Evolutionary conservation across 2,329 filamentous ascomycete species (phyloP), one percentile per base, ranked within the genome.

Genomic region (Fusarium solani-melongenae): DNA sequence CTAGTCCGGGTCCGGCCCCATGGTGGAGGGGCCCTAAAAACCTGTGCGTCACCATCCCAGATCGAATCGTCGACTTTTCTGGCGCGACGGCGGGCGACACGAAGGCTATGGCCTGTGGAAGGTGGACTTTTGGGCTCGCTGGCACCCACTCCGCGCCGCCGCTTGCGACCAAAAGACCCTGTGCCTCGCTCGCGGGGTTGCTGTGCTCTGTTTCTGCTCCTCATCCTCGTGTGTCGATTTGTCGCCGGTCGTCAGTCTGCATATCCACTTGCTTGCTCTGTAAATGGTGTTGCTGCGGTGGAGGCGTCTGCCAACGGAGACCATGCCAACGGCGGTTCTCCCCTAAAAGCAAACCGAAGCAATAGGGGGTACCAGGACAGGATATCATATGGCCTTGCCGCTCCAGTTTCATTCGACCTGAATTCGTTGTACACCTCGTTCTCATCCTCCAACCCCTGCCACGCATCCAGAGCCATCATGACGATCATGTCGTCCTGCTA

Each of bases 31-130:
- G 67, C 68, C 69, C 71, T 70, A 72, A 72, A 77, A 78, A 67
- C 72, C 76, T 78, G 76, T 78, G 76, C 76, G 76, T 78, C 76
- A 78, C 76, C 72, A 65, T 73, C 72, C 67, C 53, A 78, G 76
- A 78, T 78, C 76, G 68, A 78, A 75, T 76, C 76, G 70, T 78
- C 67, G 67, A 78, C 65, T 61, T 68, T 68, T 61, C 64, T 56
- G 38, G 60, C 60, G 60, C 60, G 60, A 39, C 60, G 60, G 44
- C 22, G 46, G 58, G 58, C 49, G 64, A 67, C 59, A 57, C 49
- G 49, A 57, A 53, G 44, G 56, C 44, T 65, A 27, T 46, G 55
- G 55, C 56, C 56, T 60, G 36, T 55, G 51, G 64, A 66, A 27
- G 64, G 70, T 41, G 63, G 56, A 64, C 49, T 57, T 44, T 61